Evolutionary conservation across 1,139 yeast genomes (phyloP).

Genomic region (Geotrichum europaeum): DNA sequence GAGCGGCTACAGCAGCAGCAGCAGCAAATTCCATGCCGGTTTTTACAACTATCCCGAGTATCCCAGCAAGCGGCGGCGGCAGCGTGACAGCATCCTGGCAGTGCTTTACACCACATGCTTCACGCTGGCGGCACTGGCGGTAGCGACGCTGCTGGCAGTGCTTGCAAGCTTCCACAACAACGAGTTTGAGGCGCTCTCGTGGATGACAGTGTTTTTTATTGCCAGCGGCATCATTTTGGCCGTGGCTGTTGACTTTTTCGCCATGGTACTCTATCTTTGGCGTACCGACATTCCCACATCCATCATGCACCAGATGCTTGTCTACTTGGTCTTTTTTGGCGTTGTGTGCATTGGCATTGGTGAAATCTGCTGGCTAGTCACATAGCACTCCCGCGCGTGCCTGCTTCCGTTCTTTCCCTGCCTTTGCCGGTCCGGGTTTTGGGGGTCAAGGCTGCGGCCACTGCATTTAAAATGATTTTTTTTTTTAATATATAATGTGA

Average conservation of each 20-base stretch:
- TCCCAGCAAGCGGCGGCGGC: constrained; percentile 16
- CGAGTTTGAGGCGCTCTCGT: constrained; percentile 27
- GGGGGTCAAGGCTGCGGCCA: no score
- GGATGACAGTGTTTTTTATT: constrained; percentile 24
- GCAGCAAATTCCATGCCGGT: neutral
- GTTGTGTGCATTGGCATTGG: constrained; percentile 43
- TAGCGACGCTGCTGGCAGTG: constrained; percentile 45
- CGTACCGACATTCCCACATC: constrained; percentile 33
- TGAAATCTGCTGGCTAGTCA: constrained; percentile 36
- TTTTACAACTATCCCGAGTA: neutral
- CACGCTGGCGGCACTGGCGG: constrained; percentile 41
- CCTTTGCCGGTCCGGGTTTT: no score
- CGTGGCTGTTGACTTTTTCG: constrained; percentile 34
- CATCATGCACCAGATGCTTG: constrained; percentile 40
- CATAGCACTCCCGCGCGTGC: neutral
- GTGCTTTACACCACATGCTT: constrained; percentile 42
- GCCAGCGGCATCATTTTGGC: constrained; percentile 35
- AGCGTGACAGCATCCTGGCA: constrained; percentile 45
- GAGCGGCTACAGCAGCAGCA: neutral
- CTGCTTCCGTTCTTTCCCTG: no score
- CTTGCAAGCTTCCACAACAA: constrained; percentile 34
- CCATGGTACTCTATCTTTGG: constrained; percentile 38
- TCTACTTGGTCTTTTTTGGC: constrained; percentile 36
- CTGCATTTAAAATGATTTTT: no score
- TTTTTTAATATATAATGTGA: no score